Conservation (phyloP, 169 alveolate species). For the Eimeria falciformis region DNA sequence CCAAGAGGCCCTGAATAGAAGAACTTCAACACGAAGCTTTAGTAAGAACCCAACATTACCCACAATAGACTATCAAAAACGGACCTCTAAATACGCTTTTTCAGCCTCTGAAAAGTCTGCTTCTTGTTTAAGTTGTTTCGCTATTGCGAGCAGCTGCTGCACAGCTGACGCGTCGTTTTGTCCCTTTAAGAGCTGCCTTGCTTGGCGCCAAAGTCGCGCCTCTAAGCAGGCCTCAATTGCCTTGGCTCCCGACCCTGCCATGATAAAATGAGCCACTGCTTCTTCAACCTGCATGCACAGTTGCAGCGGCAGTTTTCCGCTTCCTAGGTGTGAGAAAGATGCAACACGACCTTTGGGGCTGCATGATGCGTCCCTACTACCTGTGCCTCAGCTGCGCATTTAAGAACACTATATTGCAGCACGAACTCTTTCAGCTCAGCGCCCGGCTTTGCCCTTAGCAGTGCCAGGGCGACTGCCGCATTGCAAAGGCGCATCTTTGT, state of each 20-base stretch:
- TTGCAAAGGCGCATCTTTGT: too few species aligned
- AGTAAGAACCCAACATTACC: too few species aligned
- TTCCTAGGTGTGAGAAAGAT: too few species aligned
- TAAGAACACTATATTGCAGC: too few species aligned
- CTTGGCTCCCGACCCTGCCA: background rate
- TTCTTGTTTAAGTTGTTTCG: background rate
- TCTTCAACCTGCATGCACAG: conserved; percentile 24
- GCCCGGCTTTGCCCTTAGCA: too few species aligned
- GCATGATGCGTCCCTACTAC: too few species aligned
- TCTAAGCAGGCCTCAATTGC: conserved; percentile 22
- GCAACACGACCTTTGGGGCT: too few species aligned
- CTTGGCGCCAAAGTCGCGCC: background rate
- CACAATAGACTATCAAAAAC: background rate
- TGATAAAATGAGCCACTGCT: conserved; percentile 17
- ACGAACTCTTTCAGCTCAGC: too few species aligned
- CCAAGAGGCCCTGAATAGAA: background rate
- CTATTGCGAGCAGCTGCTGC: conserved; percentile 11
- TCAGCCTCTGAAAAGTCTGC: background rate
- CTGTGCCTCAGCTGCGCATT: too few species aligned
- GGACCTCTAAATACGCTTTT: conserved; percentile 25
- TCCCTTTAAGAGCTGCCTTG: conserved; percentile 13
- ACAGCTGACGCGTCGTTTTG: background rate
- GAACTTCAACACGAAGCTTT: background rate
- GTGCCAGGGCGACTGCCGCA: too few species aligned
- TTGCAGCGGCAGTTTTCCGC: background rate